Conservation (phyloP, 2,329 filamentous ascomycete species). For the Phaeoacremonium minimum region DNA sequence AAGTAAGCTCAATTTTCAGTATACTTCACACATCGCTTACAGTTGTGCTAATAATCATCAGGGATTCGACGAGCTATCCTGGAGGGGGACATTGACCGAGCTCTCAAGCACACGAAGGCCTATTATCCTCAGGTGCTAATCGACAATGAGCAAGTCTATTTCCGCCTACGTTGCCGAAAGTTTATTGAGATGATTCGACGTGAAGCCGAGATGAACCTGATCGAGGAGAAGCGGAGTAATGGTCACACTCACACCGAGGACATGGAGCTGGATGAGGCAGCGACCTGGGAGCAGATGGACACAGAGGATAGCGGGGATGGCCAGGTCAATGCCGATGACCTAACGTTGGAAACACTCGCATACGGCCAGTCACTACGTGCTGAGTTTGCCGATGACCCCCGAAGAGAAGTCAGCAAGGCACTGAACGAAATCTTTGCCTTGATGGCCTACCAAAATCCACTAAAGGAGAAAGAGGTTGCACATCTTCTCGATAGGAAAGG, state of each 20-base stretch:
- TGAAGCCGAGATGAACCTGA: constrained; percentile 59
- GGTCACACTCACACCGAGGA: constrained; percentile 41
- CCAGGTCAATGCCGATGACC: constrained; percentile 16
- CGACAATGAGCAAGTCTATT: constrained; percentile 79
- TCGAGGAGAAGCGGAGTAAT: constrained; percentile 31
- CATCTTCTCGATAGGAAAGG: constrained; percentile 74
- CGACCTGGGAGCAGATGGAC: constrained; percentile 46
- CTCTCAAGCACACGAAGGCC: constrained; percentile 73
- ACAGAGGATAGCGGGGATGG: constrained; percentile 20
- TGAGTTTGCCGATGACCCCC: constrained; percentile 70
- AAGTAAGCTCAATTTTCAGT: constrained; percentile 49
- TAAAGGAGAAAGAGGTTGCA: constrained; percentile 68
- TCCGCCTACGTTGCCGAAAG: constrained; percentile 82
- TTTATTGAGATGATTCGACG: constrained; percentile 92
- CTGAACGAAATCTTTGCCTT: constrained; percentile 84
- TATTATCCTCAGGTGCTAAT: constrained; percentile 79
- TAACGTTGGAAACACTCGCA: constrained; percentile 66
- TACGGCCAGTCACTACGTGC: constrained; percentile 77
- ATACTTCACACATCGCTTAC: background rate
- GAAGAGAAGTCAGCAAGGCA: constrained; percentile 66
- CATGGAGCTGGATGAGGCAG: constrained; percentile 51
- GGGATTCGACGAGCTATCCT: constrained; percentile 83
- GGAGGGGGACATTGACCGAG: constrained; percentile 87
- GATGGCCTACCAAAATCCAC: constrained; percentile 80
- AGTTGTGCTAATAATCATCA: constrained; percentile 33